Conservation (phyloP, 2,329 filamentous ascomycete species). For the Daldinia sp. region DNA sequence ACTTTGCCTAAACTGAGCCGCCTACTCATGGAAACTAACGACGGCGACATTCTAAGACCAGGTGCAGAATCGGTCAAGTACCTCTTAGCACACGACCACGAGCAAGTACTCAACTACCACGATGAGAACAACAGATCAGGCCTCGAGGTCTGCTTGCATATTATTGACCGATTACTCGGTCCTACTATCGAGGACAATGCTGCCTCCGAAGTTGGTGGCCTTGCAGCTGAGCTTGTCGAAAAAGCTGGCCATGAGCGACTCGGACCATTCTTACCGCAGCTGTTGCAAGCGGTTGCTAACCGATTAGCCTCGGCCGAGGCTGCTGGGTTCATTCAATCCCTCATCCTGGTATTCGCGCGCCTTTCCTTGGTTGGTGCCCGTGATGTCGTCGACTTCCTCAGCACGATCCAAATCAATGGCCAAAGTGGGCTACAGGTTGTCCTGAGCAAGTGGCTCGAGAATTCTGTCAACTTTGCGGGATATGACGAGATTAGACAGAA, state of each 20-base stretch:
- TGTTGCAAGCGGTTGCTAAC: conserved; percentile 87
- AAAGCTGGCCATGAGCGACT: conserved; percentile 92
- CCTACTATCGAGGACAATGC: conserved; percentile 89
- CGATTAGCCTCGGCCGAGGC: conserved; percentile 83
- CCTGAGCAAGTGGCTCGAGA: conserved; percentile 94
- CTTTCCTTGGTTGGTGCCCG: conserved; percentile 84
- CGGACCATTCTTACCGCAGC: conserved; percentile 86
- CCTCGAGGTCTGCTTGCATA: conserved; percentile 86
- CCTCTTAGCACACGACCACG: conserved; percentile 87
- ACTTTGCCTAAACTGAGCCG: conserved; percentile 87
- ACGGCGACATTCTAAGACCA: conserved; percentile 87
- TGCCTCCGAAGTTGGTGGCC: conserved; percentile 92
- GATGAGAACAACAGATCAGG: conserved; percentile 83
- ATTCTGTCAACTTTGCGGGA: conserved; percentile 95
- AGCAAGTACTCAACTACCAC: conserved; percentile 88
- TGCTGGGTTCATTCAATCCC: conserved; percentile 90
- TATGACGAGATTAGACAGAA: conserved; percentile 98
- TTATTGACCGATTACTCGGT: conserved; percentile 89
- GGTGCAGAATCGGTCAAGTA: conserved; percentile 88
- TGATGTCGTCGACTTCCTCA: conserved; percentile 92
- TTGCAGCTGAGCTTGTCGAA: conserved; percentile 94
- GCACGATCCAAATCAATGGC: conserved; percentile 80
- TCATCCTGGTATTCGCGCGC: conserved; percentile 94
- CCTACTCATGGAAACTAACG: conserved; percentile 82
- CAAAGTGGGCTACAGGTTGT: conserved; percentile 89